phyloP scores from a whole-genome alignment of 768 basidiomycete species.

The Russula griseocarnosa region DNA sequence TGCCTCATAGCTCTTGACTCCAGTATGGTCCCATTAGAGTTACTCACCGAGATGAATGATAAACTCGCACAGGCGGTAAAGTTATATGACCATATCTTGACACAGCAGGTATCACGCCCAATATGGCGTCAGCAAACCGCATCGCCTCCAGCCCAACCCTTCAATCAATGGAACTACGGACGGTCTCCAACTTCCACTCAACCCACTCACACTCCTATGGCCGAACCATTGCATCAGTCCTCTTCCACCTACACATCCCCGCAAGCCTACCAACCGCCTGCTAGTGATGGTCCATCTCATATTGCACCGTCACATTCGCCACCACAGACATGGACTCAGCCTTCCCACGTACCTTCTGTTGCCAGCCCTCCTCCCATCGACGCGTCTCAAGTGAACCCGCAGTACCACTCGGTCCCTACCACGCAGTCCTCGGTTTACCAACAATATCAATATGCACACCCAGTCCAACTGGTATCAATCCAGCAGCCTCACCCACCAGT shows the following conservation, averaged over 20 bases:
- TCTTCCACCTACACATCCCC: conserved; percentile 14
- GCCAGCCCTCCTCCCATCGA: conserved; percentile 7
- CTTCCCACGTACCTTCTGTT: conserved; percentile 6
- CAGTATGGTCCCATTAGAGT: conserved; percentile 45
- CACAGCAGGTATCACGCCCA: conserved; percentile 73
- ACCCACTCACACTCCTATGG: neutral
- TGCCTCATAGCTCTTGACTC: neutral
- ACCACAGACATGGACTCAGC: conserved; percentile 22
- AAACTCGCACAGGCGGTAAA: conserved; percentile 90
- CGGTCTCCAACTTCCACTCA: conserved; percentile 10
- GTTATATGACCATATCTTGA: conserved; percentile 84
- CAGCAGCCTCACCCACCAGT: conserved; percentile 27
- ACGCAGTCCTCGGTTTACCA: conserved; percentile 6
- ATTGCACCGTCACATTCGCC: conserved; percentile 8
- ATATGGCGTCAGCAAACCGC: conserved; percentile 36
- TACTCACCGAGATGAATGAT: conserved; percentile 90
- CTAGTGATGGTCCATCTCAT: conserved; percentile 1
- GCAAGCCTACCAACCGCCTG: conserved; percentile 10
- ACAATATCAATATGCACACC: conserved; percentile 32
- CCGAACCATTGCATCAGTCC: conserved; percentile 12
- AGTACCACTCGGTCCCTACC: conserved; percentile 32
- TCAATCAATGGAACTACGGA: conserved; percentile 18
- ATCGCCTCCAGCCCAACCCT: conserved; percentile 12
- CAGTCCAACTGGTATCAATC: conserved; percentile 33
- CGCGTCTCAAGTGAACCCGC: conserved; percentile 15